Evolutionary conservation across 805 yeast genomes (phyloP).

Genomic region (Candida silvatica): DNA sequence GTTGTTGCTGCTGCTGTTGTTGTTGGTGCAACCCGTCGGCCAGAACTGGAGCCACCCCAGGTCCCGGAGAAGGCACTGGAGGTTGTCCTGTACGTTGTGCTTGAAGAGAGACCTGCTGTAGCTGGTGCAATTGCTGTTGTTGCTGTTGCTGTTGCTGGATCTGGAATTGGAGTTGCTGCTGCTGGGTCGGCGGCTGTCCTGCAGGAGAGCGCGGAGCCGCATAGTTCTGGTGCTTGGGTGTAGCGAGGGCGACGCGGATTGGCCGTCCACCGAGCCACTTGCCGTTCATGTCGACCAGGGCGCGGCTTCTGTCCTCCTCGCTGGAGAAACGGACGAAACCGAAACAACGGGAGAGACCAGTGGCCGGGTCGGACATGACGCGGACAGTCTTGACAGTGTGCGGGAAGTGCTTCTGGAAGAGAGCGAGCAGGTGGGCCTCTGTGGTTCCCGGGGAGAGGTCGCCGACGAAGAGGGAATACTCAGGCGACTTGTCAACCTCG

Average conservation of each 20-base stretch:
- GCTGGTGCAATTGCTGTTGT: too few species aligned
- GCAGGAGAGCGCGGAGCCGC: background rate
- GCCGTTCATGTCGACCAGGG: slow-evolving; percentile 69
- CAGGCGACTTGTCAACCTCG: slow-evolving; percentile 66
- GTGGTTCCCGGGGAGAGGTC: slow-evolving; percentile 73
- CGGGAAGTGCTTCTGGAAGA: slow-evolving; percentile 62
- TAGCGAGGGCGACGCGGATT: slow-evolving; percentile 69
- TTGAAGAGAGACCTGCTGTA: too few species aligned
- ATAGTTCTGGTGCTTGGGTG: slow-evolving; percentile 46
- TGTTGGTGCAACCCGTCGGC: background rate
- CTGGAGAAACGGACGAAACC: slow-evolving; percentile 74
- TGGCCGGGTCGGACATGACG: slow-evolving; percentile 79
- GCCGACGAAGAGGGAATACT: slow-evolving; percentile 74
- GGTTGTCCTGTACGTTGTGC: too few species aligned
- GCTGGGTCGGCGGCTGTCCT: background rate
- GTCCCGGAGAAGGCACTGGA: too few species aligned
- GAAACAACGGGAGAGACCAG: slow-evolving; percentile 70
- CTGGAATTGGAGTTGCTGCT: too few species aligned
- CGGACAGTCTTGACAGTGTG: slow-evolving; percentile 68
- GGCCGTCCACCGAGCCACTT: slow-evolving; percentile 75
- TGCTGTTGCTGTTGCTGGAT: too few species aligned
- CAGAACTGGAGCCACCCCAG: too few species aligned
- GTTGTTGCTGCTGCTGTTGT: too few species aligned
- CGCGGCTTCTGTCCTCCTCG: slow-evolving; percentile 59
- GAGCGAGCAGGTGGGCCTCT: slow-evolving; percentile 66